A percentile compares a stretch with the other conserved stretches of the same genome.
Evolutionary conservation across 805 yeast species (phyloP).

Genomic region (Lachancea kluyveri): DNA sequence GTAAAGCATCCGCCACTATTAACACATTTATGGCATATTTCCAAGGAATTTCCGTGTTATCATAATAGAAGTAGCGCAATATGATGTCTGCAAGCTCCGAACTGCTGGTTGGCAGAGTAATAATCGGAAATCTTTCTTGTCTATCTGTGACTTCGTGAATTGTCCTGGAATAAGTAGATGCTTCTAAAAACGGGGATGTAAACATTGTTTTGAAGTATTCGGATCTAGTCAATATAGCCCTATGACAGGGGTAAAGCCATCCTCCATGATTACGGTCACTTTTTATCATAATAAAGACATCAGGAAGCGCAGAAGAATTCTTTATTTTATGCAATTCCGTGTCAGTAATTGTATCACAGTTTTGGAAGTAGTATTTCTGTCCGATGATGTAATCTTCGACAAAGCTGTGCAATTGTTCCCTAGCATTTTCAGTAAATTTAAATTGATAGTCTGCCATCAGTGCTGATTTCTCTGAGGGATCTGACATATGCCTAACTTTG

Average conservation of each 20-base stretch:
- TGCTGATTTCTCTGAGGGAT: conserved; percentile 29
- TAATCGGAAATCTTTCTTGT: conserved; percentile 17
- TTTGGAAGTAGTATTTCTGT: conserved; percentile 4
- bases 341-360: neutral
- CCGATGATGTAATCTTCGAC: conserved; percentile 19
- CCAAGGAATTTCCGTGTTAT: conserved; percentile 46
- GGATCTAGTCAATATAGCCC: conserved; percentile 52
- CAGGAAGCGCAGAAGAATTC: conserved; percentile 34
- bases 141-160: conserved; percentile 2
- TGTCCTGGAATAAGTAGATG: conserved; percentile 6
- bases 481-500: conserved; percentile 22
- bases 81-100: conserved; percentile 43
- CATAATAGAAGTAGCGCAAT: conserved; percentile 53
- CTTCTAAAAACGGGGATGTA: conserved; percentile 41
- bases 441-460: conserved; percentile 30
- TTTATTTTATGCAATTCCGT: conserved; percentile 1
- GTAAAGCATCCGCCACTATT: conserved; percentile 47
- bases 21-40: conserved; percentile 49
- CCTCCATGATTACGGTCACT: conserved; percentile 17
- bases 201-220: conserved; percentile 64
- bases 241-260: conserved; percentile 55
- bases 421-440: conserved; percentile 27
- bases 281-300: conserved; percentile 38
- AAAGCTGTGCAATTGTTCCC: conserved; percentile 19
- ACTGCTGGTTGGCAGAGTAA: conserved; percentile 22